Evolutionary conservation across 345 rosid genomes (phyloP).

Genomic region (Gossypium rotundifolium): DNA sequence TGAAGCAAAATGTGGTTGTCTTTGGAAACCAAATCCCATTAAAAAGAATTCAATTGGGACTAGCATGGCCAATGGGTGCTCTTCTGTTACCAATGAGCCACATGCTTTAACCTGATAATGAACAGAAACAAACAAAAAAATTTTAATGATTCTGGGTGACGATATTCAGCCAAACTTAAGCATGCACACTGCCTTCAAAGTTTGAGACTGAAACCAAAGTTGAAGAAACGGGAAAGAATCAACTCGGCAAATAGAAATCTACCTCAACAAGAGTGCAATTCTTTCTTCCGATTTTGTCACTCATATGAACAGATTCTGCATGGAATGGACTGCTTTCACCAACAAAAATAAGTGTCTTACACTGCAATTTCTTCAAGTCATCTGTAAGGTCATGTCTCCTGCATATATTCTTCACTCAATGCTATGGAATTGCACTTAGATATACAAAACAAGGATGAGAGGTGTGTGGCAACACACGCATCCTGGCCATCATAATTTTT

Average conservation of each 20-base stretch:
- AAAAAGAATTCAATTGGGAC: constrained; percentile 54
- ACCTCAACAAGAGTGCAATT: constrained; percentile 57
- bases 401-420: constrained; percentile 16
- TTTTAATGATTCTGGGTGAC: background rate
- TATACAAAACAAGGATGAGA: background rate
- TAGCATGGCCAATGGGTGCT: constrained; percentile 59
- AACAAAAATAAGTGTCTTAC: constrained; percentile 51
- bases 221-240: background rate
- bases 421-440: background rate
- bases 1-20: constrained; percentile 26
- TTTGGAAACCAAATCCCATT: constrained; percentile 43
- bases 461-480: background rate
- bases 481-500: background rate
- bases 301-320: constrained; percentile 45
- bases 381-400: constrained; percentile 57
- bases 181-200: background rate
- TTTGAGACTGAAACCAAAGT: background rate
- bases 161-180: background rate
- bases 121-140: background rate
- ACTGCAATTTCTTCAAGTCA: constrained; percentile 39
- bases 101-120: constrained; percentile 49
- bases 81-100: constrained; percentile 64
- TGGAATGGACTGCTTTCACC: constrained; percentile 55
- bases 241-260: background rate
- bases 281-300: constrained; percentile 38